A percentile compares a stretch with the other conserved stretches of the same genome.
Conservation (phyloP, 257 asterid species). For the Gardenia jasminoides region DNA sequence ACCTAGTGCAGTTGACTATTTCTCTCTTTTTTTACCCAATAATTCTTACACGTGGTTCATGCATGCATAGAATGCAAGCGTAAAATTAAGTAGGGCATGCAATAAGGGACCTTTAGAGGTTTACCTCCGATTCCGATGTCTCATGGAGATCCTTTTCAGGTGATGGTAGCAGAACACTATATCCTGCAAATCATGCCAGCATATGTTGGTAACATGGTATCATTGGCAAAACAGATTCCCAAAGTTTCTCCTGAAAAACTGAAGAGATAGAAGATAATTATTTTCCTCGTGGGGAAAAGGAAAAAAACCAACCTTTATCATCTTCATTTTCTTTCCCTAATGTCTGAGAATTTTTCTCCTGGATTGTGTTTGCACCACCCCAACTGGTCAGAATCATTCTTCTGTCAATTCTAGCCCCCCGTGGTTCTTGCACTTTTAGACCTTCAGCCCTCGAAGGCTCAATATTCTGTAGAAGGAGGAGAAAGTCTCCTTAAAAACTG, state of each 20-base stretch:
- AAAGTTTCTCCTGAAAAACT: neutral
- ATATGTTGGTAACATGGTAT: neutral
- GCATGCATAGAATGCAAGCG: neutral
- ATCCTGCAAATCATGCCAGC: slow-evolving; percentile 1
- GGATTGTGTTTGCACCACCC: slow-evolving; percentile 12
- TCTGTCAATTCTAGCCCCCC: slow-evolving; percentile 2
- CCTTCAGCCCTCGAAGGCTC: neutral
- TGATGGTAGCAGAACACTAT: neutral
- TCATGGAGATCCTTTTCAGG: neutral
- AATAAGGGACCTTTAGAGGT: neutral
- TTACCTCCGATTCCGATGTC: slow-evolving; percentile 18
- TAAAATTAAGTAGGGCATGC: neutral
- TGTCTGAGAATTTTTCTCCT: slow-evolving; percentile 17
- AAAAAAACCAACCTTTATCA: slow-evolving; percentile 21
- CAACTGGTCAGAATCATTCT: neutral
- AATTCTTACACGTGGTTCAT: neutral
- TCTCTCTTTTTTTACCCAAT: neutral
- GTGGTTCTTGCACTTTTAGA: neutral
- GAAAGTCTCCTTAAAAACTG: neutral
- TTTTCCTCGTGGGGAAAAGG: neutral
- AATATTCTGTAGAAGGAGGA: slow-evolving; percentile 27
- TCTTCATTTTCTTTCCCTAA: slow-evolving; percentile 16
- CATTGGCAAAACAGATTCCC: neutral
- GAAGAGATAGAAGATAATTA: neutral
- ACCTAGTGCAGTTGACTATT: too few species aligned